Base-by-base conservation (phyloP, 768 basidiomycete genomes). In the Tylopilus sp. region DNA sequence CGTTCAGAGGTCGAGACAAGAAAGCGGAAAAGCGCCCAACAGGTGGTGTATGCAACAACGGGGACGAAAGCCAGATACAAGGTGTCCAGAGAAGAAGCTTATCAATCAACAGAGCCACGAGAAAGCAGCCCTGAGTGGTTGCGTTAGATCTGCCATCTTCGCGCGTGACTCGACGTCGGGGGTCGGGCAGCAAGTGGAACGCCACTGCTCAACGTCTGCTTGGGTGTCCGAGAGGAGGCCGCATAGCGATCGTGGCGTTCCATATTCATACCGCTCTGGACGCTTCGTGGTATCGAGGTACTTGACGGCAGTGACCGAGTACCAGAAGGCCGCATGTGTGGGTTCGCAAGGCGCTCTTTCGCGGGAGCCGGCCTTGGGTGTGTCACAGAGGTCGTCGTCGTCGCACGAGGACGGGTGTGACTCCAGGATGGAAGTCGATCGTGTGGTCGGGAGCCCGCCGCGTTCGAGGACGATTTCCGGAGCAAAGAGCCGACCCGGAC, bases 371-470 rank as follows among this genome's bases (percentile, higher is more conserved):
- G 23, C n/a, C 26, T 11, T 4, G 43, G 18, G 21, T 35, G 42
- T 17, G 11, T 47, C 17, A 26, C 21, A 38, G 39, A 45, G 41
- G 50, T 46, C 33, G 36, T 48, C 38, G 48, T 48, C 47, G 39
- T 39, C 22, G 46, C 20, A 25, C 20, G 35, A 48, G 40, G 35
- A 6, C 20, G 40, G 18, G 26, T 52, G 13, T 15, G 47, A 40
- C 33, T 55, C 49, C 55, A 63, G 42, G 44, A 63, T 55, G 56
- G 55, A 62, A 65, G 55, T 21, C 39, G 50, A 26, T 41, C 44
- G 17, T 43, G 40, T 33, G 48, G 57, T 63, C 33, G 48, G 40
- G 30, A 48, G 13, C 20, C 44, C 0, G 15, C 35, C 48, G 36
- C n/a, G 22, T 53, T 53, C 57, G 54, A 51, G 12, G 58, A 44